These are phyloP conservation scores for Candida dubliniensis DNA, from an alignment of 1,139 yeast species.

Conservation along the genomic window DNA sequence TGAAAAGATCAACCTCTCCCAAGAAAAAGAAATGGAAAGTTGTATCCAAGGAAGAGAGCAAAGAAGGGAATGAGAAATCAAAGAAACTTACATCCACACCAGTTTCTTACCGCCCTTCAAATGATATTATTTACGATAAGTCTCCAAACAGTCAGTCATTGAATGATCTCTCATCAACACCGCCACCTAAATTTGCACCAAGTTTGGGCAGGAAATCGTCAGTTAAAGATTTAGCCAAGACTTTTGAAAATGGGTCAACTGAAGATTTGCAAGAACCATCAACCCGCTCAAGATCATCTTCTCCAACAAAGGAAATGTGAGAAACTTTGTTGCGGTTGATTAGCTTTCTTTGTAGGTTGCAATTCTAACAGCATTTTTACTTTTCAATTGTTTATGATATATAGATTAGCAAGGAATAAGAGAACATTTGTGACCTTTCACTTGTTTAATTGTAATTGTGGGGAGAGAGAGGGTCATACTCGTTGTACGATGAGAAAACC, in stretches of 20 bases:
- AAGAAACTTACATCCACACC: slow-evolving; percentile 10
- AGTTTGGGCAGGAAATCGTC: slow-evolving; percentile 34
- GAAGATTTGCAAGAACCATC: slow-evolving; percentile 8
- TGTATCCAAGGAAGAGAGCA: slow-evolving; percentile 19
- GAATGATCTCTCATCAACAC: slow-evolving; percentile 1
- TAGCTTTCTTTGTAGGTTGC: no score
- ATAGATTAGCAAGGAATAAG: no score
- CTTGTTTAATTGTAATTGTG: no score
- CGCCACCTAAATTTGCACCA: slow-evolving; percentile 33
- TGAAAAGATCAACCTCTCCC: slow-evolving; percentile 31
- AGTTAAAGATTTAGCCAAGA: slow-evolving; percentile 35
- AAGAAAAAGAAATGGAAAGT: no score
- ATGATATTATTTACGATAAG: slow-evolving; percentile 24
- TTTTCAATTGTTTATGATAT: no score
- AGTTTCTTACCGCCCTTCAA: slow-evolving; percentile 32
- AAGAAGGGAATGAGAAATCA: neutral
- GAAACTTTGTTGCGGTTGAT: no score
- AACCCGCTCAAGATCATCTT: slow-evolving; percentile 4
- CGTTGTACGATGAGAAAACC: no score
- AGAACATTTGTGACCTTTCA: no score
- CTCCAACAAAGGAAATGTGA: slow-evolving; percentile 2
- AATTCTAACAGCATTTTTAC: no score
- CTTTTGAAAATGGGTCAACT: slow-evolving; percentile 24
- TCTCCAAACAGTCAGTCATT: slow-evolving; percentile 1
- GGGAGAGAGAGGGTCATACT: no score